Base-by-base conservation (phyloP, 2,329 filamentous ascomycete species). In the Ophiostoma australiae region DNA sequence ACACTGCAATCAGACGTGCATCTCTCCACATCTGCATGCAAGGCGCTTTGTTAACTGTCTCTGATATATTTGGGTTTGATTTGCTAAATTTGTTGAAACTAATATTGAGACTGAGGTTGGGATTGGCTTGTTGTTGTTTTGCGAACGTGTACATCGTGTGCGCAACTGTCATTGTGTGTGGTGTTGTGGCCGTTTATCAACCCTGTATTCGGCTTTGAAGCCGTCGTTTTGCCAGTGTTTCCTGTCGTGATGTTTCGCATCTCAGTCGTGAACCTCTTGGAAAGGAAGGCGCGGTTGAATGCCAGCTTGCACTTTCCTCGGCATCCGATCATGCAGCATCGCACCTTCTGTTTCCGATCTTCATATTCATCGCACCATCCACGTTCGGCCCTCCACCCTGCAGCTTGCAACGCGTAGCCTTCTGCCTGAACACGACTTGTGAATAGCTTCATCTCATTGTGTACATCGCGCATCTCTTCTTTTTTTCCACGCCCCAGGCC, bases 1-100 rank as follows among this genome's bases (percentile, higher is more conserved):
- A 33, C 58, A 17, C 58, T 63, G 58, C 27, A 63, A 63, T 63
- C 58, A 63, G 23, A 63, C 58, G 27, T 63, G 27, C 58, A 63
- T 63, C 23, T 63, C 58, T 63, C 27, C 58, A 63, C 55, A 61
- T 23, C 55, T 33, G 23, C 55, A 61, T 33, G 55, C 55, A 61
- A 31, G 10, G 55, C 27, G 23, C 55, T 61, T 61, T 61, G 55
- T 61, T 61, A 33, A 61, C 55, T 63, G 58, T 63, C 27, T 63
- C 58, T 63, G 27, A 63, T 63, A 33, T 31, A 63, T 13, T 63
- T 17, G 23, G 4, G 20, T 8, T 48, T 48, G 44, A 20, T 48
- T 48, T 48, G 44, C 15, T 11, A 15, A 41, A 41, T 41, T 15
- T 15, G 39, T 41, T 41, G 39, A 31, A n/a, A n/a, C 3, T 31